A percentile compares a stretch with the other conserved stretches of the same genome.
These are phyloP conservation scores for Ascochyta rabiei DNA, from an alignment of 2,329 filamentous ascomycete species.

Conservation along the genomic window DNA sequence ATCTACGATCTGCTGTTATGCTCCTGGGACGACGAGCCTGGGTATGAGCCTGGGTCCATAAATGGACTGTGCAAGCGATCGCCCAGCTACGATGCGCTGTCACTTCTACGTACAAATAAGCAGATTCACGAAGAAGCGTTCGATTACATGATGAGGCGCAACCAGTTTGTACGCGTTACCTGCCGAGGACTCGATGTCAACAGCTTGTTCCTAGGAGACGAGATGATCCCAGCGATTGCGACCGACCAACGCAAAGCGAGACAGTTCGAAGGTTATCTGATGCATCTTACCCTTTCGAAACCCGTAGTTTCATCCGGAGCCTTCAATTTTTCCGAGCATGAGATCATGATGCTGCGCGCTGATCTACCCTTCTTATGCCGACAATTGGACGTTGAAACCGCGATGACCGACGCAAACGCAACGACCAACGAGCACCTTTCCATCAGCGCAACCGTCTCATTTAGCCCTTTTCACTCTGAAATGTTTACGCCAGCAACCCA, in stretches of 20 bases:
- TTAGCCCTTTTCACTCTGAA: slow-evolving; percentile 23
- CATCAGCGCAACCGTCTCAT: slow-evolving; percentile 22
- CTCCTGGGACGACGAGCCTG: slow-evolving; percentile 31
- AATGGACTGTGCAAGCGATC: slow-evolving; percentile 27
- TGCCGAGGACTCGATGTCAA: slow-evolving; percentile 30
- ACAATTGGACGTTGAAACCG: slow-evolving; percentile 33
- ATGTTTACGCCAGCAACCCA: slow-evolving; percentile 29
- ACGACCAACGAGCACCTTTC: slow-evolving; percentile 27
- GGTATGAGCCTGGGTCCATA: slow-evolving; percentile 21
- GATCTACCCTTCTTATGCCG: slow-evolving; percentile 30
- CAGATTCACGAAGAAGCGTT: slow-evolving; percentile 37
- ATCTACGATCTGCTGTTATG: slow-evolving; percentile 35
- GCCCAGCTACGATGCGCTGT: slow-evolving; percentile 25
- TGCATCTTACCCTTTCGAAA: slow-evolving; percentile 35
- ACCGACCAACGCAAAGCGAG: slow-evolving; percentile 21
- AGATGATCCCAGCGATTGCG: slow-evolving; percentile 28
- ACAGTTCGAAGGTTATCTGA: slow-evolving; percentile 32
- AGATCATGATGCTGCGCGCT: slow-evolving; percentile 33
- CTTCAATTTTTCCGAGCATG: slow-evolving; percentile 28
- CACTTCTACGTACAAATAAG: slow-evolving; percentile 34
- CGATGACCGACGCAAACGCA: slow-evolving; percentile 33
- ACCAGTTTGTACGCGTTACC: slow-evolving; percentile 35
- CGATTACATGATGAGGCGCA: slow-evolving; percentile 37
- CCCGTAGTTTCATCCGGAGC: slow-evolving; percentile 20
- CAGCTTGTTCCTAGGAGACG: slow-evolving; percentile 27